Evolutionary conservation across 2,329 filamentous ascomycete genomes (phyloP).

Genomic region (Knoxdaviesia proteae): DNA sequence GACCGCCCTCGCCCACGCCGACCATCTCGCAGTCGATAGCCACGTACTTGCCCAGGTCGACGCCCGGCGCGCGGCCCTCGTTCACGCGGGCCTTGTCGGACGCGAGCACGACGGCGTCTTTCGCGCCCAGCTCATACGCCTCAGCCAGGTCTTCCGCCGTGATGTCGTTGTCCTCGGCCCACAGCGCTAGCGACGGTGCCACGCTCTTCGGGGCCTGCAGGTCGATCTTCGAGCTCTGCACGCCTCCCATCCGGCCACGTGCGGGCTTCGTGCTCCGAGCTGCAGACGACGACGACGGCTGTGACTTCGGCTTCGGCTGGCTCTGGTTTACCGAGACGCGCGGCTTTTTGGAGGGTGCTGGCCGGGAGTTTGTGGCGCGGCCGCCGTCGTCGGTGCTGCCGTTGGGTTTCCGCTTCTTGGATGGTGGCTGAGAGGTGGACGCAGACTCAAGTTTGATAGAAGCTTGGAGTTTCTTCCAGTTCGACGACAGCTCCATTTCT

Average conservation of each 20-base stretch:
- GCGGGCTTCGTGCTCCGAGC: constrained; percentile 9
- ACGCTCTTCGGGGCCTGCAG: constrained; percentile 12
- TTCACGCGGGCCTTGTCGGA: constrained; percentile 34
- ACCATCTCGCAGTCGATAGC: constrained; percentile 98
- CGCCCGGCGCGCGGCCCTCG: constrained; percentile 35
- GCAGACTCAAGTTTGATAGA: constrained; percentile 25
- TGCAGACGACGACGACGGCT: neutral
- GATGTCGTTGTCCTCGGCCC: constrained; percentile 40
- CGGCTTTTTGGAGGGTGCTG: no score
- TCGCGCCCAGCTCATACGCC: constrained; percentile 35
- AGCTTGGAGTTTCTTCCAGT: constrained; percentile 62
- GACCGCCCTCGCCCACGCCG: constrained; percentile 51
- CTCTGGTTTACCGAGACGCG: no score
- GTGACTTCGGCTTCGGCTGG: neutral
- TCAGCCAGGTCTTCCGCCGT: constrained; percentile 38
- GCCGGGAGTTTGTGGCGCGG: no score
- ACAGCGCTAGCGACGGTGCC: constrained; percentile 33
- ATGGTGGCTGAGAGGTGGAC: constrained; percentile 7
- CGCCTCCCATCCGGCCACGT: constrained; percentile 28
- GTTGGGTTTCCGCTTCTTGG: constrained; percentile 12
- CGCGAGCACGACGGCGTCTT: constrained; percentile 25
- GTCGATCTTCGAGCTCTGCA: constrained; percentile 25
- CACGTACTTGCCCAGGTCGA: constrained; percentile 72
- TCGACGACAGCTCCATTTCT: constrained; percentile 31
- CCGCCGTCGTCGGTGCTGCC: constrained; percentile 2